These are phyloP conservation scores for Coprinopsis cinerea DNA, from an alignment of 768 basidiomycete genomes.

Conservation along the genomic window DNA sequence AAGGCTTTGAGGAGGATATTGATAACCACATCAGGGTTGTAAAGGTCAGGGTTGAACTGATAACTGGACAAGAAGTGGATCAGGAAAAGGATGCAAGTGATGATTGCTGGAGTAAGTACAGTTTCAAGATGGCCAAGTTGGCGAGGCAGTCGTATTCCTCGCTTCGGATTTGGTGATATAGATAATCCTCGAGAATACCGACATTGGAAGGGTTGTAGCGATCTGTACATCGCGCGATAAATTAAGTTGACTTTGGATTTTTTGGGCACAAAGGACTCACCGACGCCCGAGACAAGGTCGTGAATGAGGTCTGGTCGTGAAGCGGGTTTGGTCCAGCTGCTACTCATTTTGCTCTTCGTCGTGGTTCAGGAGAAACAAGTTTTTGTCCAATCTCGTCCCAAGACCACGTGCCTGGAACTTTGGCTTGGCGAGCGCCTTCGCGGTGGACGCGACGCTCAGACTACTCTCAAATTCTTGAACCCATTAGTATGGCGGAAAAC, in stretches of 20 bases:
- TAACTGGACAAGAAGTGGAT: slow-evolving; percentile 53
- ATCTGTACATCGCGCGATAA: slow-evolving; percentile 41
- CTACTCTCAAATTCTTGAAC: too few species aligned
- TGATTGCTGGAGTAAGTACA: slow-evolving; percentile 43
- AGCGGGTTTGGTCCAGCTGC: slow-evolving; percentile 68
- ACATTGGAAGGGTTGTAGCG: slow-evolving; percentile 97
- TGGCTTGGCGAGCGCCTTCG: too few species aligned
- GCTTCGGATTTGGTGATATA: slow-evolving; percentile 88
- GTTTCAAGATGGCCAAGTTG: slow-evolving; percentile 90
- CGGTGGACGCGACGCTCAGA: neutral
- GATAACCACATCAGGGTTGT: slow-evolving; percentile 89
- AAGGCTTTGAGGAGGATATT: slow-evolving; percentile 93
- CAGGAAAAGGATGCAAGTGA: neutral
- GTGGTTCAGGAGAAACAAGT: slow-evolving; percentile 5
- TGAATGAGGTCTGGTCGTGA: slow-evolving; percentile 86
- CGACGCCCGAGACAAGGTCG: slow-evolving; percentile 85
- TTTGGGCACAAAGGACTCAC: slow-evolving; percentile 35
- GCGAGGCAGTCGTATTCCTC: slow-evolving; percentile 93
- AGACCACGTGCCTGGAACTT: slow-evolving; percentile 13
- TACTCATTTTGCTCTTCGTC: slow-evolving; percentile 35
- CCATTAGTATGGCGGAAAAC: slow-evolving; percentile 9
- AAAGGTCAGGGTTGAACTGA: slow-evolving; percentile 92
- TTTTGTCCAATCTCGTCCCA: neutral
- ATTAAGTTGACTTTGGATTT: slow-evolving; percentile 8
- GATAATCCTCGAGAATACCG: slow-evolving; percentile 90